Conservation (phyloP, 176 grass and related monocot genomes). For the Poa annua region DNA sequence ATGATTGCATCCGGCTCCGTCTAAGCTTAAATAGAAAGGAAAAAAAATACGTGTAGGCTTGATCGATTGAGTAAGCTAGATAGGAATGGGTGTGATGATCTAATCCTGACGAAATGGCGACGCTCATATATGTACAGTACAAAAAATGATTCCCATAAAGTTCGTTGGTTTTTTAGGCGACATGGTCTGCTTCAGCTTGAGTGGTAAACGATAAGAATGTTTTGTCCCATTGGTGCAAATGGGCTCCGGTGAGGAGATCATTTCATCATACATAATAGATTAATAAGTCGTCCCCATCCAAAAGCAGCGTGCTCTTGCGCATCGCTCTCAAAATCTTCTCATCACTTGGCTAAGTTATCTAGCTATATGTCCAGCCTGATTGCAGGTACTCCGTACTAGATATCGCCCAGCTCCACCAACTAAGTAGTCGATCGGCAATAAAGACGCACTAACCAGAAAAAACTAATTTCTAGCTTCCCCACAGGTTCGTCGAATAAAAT, state of each 20-base stretch:
- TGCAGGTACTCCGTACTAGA: background rate
- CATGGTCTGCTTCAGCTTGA: background rate
- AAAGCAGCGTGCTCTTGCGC: background rate
- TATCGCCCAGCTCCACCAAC: background rate
- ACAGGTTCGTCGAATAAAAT: background rate
- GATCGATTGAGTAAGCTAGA: background rate
- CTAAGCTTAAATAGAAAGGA: background rate
- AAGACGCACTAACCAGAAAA: constrained; percentile 2
- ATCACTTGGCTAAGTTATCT: background rate
- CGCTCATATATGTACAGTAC: background rate
- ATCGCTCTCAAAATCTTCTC: background rate
- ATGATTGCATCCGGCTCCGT: background rate
- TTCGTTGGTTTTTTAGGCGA: background rate
- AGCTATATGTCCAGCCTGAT: background rate
- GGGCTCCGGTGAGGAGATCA: background rate
- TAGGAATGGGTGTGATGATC: constrained; percentile 8
- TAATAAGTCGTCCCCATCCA: background rate
- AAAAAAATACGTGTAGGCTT: background rate
- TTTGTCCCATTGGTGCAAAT: constrained; percentile 4
- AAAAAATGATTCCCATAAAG: background rate
- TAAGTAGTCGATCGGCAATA: background rate
- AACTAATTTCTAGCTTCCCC: background rate
- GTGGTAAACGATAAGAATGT: background rate
- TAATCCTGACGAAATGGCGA: constrained; percentile 28
- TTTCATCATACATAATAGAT: background rate